Evolutionary conservation across 495 filamentous ascomycete species (phyloP).

Genomic region (Podospora didyma): DNA sequence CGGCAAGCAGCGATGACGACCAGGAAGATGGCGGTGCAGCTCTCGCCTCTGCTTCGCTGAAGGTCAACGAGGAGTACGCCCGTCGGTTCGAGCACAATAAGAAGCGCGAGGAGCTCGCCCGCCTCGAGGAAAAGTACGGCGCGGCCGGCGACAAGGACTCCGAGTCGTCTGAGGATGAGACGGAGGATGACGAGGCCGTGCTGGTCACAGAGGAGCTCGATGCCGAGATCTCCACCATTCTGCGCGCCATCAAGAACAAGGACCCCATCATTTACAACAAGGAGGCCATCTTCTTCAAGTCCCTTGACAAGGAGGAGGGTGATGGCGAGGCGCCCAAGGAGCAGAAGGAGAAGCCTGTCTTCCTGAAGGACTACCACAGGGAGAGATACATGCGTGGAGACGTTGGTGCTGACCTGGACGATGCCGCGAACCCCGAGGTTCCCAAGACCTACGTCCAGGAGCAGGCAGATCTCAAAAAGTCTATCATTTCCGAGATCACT

Average conservation of each 20-base stretch:
- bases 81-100: constrained; percentile 93
- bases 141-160: constrained; percentile 48
- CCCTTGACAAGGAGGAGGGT: constrained; percentile 56
- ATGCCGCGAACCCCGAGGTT: constrained; percentile 49
- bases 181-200: constrained; percentile 86
- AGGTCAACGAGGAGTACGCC: constrained; percentile 88
- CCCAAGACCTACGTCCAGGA: constrained; percentile 77
- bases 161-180: constrained; percentile 56
- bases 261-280: constrained; percentile 88
- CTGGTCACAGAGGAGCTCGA: constrained; percentile 79
- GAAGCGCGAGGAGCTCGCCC: constrained; percentile 84
- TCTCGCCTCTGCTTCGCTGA: constrained; percentile 56
- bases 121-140: constrained; percentile 85
- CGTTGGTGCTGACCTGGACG: constrained; percentile 49
- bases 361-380: constrained; percentile 84
- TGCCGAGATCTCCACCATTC: constrained; percentile 75
- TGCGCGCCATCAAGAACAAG: constrained; percentile 81
- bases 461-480: constrained; percentile 74
- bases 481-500: constrained; percentile 76
- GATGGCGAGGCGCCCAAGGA: constrained; percentile 35
- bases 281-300: constrained; percentile 67
- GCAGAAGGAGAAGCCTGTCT: constrained; percentile 79
- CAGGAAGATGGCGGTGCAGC: constrained; percentile 56
- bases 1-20: constrained; percentile 44
- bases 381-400: constrained; percentile 70